These are phyloP conservation scores for Galerina sulciceps DNA, from an alignment of 768 basidiomycete species.

Conservation along the genomic window DNA sequence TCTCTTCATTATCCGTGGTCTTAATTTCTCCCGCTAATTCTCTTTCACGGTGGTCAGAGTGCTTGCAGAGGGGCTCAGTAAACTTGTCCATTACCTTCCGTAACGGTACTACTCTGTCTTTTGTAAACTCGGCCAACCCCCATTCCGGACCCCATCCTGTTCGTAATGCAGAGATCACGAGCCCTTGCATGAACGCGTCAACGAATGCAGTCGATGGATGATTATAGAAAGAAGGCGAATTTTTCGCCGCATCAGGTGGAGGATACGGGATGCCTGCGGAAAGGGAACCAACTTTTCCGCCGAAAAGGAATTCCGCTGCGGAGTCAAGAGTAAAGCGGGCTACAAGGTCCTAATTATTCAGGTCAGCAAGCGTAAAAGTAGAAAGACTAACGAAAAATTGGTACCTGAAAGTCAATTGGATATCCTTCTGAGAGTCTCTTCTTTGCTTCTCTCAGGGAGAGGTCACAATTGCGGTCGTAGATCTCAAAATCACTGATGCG, in stretches of 20 bases:
- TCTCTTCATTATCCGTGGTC: conserved; percentile 22
- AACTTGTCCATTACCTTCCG: conserved; percentile 51
- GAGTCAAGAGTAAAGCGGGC: conserved; percentile 65
- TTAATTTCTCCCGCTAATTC: conserved; percentile 1
- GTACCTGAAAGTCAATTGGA: conserved; percentile 62
- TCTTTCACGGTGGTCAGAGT: conserved; percentile 26
- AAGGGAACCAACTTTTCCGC: conserved; percentile 52
- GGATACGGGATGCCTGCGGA: conserved; percentile 57
- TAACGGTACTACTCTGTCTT: conserved; percentile 44
- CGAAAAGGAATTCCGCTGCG: conserved; percentile 63
- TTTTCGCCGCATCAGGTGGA: conserved; percentile 24
- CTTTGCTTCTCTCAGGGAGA: conserved; percentile 47
- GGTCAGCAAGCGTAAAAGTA: neutral
- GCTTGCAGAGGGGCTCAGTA: conserved; percentile 53
- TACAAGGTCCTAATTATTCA: conserved; percentile 39
- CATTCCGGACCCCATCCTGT: conserved; percentile 38
- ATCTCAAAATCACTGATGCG: conserved; percentile 62
- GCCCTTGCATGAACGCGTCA: conserved; percentile 52
- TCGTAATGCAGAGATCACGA: conserved; percentile 42
- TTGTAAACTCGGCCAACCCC: conserved; percentile 50
- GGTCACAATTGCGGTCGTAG: conserved; percentile 55
- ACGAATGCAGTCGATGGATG: conserved; percentile 50
- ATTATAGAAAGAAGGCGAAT: conserved; percentile 28
- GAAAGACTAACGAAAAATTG: neutral
- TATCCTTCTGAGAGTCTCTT: conserved; percentile 45